Evolutionary conservation across 2,329 filamentous ascomycete genomes (phyloP).

Genomic region (Talaromyces atroroseus): DNA sequence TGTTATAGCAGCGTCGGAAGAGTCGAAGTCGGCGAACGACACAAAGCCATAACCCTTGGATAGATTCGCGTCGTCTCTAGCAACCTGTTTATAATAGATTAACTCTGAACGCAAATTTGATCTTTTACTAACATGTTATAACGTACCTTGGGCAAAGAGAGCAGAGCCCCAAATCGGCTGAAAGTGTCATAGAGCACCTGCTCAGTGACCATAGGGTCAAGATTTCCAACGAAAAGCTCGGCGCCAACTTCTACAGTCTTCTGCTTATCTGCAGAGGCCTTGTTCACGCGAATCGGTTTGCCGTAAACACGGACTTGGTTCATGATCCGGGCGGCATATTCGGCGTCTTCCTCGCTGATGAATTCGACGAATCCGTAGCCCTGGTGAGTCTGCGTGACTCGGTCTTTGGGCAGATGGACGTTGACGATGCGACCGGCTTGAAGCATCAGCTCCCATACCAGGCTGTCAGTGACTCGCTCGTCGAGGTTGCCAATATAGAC

Average conservation of each 20-base stretch:
- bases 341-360: slow-evolving; percentile 88
- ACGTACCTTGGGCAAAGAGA: slow-evolving; percentile 74
- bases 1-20: slow-evolving; percentile 81
- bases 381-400: slow-evolving; percentile 93
- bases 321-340: slow-evolving; percentile 95
- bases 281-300: slow-evolving; percentile 95
- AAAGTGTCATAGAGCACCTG: slow-evolving; percentile 95
- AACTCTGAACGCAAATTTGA: slow-evolving; percentile 15
- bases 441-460: slow-evolving; percentile 97
- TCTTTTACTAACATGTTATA: not conserved
- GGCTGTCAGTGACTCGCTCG: slow-evolving; percentile 82
- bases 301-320: slow-evolving; percentile 90
- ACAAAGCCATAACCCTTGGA: slow-evolving; percentile 97
- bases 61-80: slow-evolving; percentile 78
- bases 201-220: slow-evolving; percentile 91
- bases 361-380: slow-evolving; percentile 99
- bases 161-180: slow-evolving; percentile 78
- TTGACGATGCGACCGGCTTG: slow-evolving; percentile 97
- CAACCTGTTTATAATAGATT: slow-evolving; percentile 44
- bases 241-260: slow-evolving; percentile 89
- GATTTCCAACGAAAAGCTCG: slow-evolving; percentile 93
- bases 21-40: slow-evolving; percentile 87
- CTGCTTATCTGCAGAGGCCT: slow-evolving; percentile 87
- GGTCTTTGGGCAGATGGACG: slow-evolving; percentile 96
- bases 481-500: slow-evolving; percentile 98